Base-by-base conservation (phyloP, 2,329 filamentous ascomycete species). In the Geoglossum cookeanum region DNA sequence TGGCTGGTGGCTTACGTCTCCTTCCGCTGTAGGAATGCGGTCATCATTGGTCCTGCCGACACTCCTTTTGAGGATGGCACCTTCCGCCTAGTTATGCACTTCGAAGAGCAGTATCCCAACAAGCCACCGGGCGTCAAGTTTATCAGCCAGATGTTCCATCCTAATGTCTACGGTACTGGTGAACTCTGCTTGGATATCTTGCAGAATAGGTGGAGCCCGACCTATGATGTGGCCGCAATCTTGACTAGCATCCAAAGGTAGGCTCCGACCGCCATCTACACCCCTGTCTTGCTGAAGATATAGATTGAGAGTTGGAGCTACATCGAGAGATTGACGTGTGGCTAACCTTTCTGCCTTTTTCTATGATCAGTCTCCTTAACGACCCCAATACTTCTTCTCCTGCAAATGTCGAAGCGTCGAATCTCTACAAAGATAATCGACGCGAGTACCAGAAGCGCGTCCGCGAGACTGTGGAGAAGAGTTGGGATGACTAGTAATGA, bases 111-210 rank as follows among this genome's bases (percentile, higher is more conserved):
- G 67, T 98, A 98, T 66, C 92, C 92, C 33, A 98, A 97, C 74
- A 97, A 97, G 70, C 92, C 92, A 4, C 92, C 92, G 0, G 86
- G 89, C 37, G 92, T 97, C 72, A 97, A 97, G 68, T 98, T 98
- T 70, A 94, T 98, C 69, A 94, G 87, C 71, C 83, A 92, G 69
- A 98, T 98, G 92, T 98, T 98, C 71, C 92, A 98, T 66, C 92
- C 92, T 17, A 98, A 98, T 67, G 92, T 98, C 58, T 98, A 98
- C 69, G 90, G 87, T 56, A 97, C 90, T 0, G 92, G 92, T 60
- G 92, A 98, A 74, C 78, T 98, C 55, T 98, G 92, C 68, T 74
- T 98, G 63, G 92, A 98, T 68, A 98, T 98, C 63, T 72, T 98
- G 59, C 92, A 98, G 72, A 98, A 98, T 68, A 78, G 92, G 63